phyloP scores from a whole-genome alignment of 2,329 filamentous ascomycete genomes.

The Stachybotrys elegans region DNA sequence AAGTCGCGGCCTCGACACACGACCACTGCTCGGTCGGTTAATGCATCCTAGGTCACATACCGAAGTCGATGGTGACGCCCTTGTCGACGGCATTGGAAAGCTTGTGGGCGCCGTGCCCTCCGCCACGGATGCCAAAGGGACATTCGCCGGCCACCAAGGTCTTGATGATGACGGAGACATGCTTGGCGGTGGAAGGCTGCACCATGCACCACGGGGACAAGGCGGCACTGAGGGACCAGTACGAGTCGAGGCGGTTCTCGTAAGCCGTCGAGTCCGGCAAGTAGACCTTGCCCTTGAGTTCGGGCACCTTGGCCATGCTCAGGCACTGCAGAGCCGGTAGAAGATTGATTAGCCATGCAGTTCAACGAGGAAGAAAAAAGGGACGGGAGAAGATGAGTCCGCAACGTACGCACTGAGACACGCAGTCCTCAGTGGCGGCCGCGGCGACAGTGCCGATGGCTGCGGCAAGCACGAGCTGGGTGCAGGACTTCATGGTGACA shows the following conservation, averaged over 20 bases:
- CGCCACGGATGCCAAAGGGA: slow-evolving; percentile 32
- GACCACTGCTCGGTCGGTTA: too few relatives aligned
- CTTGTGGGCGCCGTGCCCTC: slow-evolving; percentile 28
- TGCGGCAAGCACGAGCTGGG: too few relatives aligned
- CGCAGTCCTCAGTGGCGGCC: too few relatives aligned
- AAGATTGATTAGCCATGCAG: too few relatives aligned
- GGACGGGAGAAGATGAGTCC: too few relatives aligned
- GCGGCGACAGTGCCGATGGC: too few relatives aligned
- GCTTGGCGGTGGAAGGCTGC: slow-evolving; percentile 24
- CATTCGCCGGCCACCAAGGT: slow-evolving; percentile 23
- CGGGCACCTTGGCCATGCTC: slow-evolving; percentile 13
- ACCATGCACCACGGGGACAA: slow-evolving; percentile 30
- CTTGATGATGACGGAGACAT: slow-evolving; percentile 30
- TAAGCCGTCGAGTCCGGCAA: slow-evolving; percentile 21
- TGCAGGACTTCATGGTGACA: too few relatives aligned
- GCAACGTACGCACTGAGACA: too few relatives aligned
- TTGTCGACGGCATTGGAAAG: slow-evolving; percentile 28
- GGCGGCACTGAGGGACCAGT: slow-evolving; percentile 31
- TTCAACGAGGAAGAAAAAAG: too few relatives aligned
- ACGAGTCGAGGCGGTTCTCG: slow-evolving; percentile 23
- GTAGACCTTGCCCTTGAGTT: slow-evolving; percentile 23
- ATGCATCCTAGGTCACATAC: slow-evolving; percentile 9
- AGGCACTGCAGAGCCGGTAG: slow-evolving; percentile 19
- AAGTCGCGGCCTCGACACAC: too few relatives aligned
- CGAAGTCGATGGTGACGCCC: slow-evolving; percentile 32